These are phyloP conservation scores for Oryza nivara DNA, from an alignment of 176 grass and related monocot genomes.

Conservation along the genomic window DNA sequence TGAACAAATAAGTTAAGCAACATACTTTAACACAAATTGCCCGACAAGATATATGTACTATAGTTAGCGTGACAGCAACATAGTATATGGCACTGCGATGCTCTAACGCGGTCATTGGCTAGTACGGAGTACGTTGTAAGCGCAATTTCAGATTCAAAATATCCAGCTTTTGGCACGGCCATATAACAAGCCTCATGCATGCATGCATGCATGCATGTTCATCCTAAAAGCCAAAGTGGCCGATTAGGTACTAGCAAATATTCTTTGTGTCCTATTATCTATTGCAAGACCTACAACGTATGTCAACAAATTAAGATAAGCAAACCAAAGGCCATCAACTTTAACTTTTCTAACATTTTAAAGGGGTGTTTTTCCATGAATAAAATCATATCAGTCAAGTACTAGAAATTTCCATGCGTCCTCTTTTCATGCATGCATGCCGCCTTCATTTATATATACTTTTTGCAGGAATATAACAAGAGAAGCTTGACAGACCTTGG, in stretches of 20 bases:
- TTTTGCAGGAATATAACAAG: neutral
- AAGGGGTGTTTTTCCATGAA: neutral
- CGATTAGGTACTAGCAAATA: slow-evolving; percentile 15
- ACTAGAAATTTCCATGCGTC: neutral
- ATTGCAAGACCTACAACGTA: slow-evolving; percentile 5
- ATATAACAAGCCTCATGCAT: neutral
- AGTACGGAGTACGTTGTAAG: neutral
- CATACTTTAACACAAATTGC: neutral
- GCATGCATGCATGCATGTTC: neutral
- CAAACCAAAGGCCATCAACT: neutral
- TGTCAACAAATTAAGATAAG: slow-evolving; percentile 14
- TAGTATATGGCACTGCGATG: neutral
- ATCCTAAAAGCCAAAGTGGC: slow-evolving; percentile 18
- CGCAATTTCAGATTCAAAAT: neutral
- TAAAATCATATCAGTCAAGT: neutral
- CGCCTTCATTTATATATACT: neutral
- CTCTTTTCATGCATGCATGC: neutral
- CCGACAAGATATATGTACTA: neutral
- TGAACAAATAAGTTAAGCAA: neutral
- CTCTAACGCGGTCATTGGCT: neutral
- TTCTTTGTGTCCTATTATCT: neutral
- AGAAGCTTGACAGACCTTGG: neutral
- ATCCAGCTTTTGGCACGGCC: neutral
- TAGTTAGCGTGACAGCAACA: neutral
- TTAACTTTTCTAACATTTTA: neutral